A percentile compares a stretch with the other conserved stretches of the same genome.
Evolutionary conservation across 2,329 filamentous ascomycete species (phyloP).

Genomic region (Fusarium azukiicola): DNA sequence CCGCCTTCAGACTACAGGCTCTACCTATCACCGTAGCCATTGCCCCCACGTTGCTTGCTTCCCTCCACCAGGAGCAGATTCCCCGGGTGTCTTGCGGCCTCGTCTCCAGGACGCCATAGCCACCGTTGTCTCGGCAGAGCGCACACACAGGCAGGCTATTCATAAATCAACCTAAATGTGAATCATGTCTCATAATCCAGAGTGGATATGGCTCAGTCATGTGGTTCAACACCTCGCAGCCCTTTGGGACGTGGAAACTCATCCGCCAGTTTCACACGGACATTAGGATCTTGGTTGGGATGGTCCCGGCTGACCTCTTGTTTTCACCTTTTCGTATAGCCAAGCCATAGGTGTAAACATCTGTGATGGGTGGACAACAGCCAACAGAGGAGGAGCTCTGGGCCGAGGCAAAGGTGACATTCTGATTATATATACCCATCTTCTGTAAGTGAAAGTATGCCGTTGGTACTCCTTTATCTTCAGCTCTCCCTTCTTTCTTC

Average conservation of each 20-base stretch:
- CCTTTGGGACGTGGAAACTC: background rate
- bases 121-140: too few species aligned
- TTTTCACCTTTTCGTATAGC: background rate
- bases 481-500: background rate
- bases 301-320: background rate
- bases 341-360: background rate
- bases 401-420: too few species aligned
- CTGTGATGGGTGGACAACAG: background rate
- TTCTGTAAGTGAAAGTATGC: too few species aligned
- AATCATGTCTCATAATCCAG: background rate
- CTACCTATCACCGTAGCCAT: background rate
- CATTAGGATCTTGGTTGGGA: background rate
- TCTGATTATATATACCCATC: too few species aligned
- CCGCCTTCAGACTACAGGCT: background rate
- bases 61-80: background rate
- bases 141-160: too few species aligned
- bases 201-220: background rate
- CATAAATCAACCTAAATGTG: background rate
- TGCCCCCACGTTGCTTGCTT: background rate
- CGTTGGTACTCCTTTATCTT: background rate
- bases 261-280: background rate
- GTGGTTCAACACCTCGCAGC: background rate
- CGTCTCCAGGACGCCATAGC: background rate
- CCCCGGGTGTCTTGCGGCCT: background rate
- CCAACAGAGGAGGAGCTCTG: too few species aligned